phyloP scores from a whole-genome alignment of 1,139 yeast genomes.

The Chernovozyma sophiae-reginae region DNA sequence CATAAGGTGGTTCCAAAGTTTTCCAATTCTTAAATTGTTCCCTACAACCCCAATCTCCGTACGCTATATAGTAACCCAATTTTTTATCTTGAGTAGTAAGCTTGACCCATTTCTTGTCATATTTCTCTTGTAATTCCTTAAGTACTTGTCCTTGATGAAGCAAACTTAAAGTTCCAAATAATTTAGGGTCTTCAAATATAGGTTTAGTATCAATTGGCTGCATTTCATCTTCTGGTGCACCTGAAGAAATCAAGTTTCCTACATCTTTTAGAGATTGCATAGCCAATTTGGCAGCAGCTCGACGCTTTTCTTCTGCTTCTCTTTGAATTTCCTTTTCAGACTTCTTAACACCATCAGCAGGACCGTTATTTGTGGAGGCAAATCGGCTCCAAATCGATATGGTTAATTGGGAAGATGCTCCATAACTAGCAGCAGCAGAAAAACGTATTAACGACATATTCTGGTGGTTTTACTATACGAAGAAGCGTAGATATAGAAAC shows the following conservation, averaged over 20 bases:
- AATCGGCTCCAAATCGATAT: too few species aligned
- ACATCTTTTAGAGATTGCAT: slow-evolving; percentile 41
- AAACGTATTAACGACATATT: too few species aligned
- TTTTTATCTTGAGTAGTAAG: slow-evolving; percentile 42
- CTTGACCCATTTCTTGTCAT: slow-evolving; percentile 50
- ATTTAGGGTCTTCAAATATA: slow-evolving; percentile 42
- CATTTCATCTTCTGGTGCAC: slow-evolving; percentile 29
- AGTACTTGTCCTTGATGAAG: slow-evolving; percentile 58
- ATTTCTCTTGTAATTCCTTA: slow-evolving; percentile 48
- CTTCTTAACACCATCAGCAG: too few species aligned
- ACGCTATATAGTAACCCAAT: slow-evolving; percentile 53
- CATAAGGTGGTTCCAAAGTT: slow-evolving; percentile 38
- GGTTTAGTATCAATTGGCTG: slow-evolving; percentile 55
- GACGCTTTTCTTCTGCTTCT: slow-evolving; percentile 16
- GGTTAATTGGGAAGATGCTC: too few species aligned
- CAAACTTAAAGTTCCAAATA: slow-evolving; percentile 42
- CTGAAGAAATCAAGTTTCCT: slow-evolving; percentile 30
- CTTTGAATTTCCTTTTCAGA: background rate
- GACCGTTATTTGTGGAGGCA: too few species aligned
- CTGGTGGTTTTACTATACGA: too few species aligned
- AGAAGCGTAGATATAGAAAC: too few species aligned
- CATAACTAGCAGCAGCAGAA: too few species aligned
- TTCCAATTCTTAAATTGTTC: slow-evolving; percentile 50
- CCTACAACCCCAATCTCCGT: slow-evolving; percentile 64
- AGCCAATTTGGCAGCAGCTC: slow-evolving; percentile 39